These are phyloP conservation scores for Candida namnaoensis DNA, from an alignment of 805 yeast genomes.

Conservation along the genomic window DNA sequence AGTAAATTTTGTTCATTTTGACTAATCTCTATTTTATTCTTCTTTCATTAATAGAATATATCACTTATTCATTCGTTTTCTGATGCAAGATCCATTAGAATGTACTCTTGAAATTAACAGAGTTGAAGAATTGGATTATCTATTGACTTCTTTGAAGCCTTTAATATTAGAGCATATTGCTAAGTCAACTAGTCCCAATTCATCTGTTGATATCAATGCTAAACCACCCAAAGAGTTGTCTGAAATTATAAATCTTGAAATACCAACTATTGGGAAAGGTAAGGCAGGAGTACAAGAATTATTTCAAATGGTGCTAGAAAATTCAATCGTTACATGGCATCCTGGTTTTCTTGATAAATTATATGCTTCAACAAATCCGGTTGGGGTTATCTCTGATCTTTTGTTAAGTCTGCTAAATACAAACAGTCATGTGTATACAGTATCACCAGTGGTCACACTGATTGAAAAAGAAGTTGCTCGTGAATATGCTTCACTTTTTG, in stretches of 20 bases:
- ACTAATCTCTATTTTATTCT: no score
- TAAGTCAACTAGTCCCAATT: slow-evolving; percentile 31
- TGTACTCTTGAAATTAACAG: slow-evolving; percentile 36
- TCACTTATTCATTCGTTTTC: no score
- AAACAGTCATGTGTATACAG: slow-evolving; percentile 79
- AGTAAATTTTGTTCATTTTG: no score
- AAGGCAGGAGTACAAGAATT: slow-evolving; percentile 34
- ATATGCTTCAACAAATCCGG: slow-evolving; percentile 80
- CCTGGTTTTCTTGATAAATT: slow-evolving; percentile 79
- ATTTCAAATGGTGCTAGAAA: slow-evolving; percentile 48
- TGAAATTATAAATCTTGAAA: slow-evolving; percentile 24
- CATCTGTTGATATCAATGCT: slow-evolving; percentile 38
- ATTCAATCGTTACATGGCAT: slow-evolving; percentile 81
- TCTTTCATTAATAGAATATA: no score
- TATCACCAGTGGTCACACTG: slow-evolving; percentile 70
- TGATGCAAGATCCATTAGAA: no score
- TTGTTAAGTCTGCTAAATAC: slow-evolving; percentile 66
- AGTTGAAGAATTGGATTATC: slow-evolving; percentile 45
- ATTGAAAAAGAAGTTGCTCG: slow-evolving; percentile 63
- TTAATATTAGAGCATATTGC: slow-evolving; percentile 47
- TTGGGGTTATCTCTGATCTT: slow-evolving; percentile 69
- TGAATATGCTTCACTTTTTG: slow-evolving; percentile 61
- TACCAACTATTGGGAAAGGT: slow-evolving; percentile 29
- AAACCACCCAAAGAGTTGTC: slow-evolving; percentile 41
- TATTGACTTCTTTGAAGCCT: slow-evolving; percentile 43